These are phyloP conservation scores for Euphrasia arctica DNA, from an alignment of 305 asterid species.

Conservation along the genomic window DNA sequence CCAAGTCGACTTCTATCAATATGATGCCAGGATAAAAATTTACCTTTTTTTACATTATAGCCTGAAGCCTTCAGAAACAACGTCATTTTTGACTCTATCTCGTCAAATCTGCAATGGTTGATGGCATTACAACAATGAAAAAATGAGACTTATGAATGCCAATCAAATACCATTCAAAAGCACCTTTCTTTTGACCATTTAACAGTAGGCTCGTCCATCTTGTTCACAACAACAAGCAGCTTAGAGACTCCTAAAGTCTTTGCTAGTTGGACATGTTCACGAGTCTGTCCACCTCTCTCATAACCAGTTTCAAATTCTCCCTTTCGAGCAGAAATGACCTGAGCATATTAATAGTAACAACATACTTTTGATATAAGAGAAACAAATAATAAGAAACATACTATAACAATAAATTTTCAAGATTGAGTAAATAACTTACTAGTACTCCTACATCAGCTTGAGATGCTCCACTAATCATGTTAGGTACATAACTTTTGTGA, in stretches of 20 bases:
- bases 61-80: slow-evolving; percentile 75
- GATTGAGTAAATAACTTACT: slow-evolving; percentile 37
- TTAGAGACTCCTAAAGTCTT: slow-evolving; percentile 93
- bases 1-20: slow-evolving; percentile 9
- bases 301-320: slow-evolving; percentile 98
- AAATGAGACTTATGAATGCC: slow-evolving; percentile 6
- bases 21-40: background rate
- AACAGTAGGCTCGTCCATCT: slow-evolving; percentile 98
- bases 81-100: slow-evolving; percentile 76
- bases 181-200: slow-evolving; percentile 96
- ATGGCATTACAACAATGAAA: slow-evolving; percentile 18
- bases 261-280: slow-evolving; percentile 98
- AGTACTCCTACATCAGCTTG: slow-evolving; percentile 98
- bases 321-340: slow-evolving; percentile 96
- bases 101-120: slow-evolving; percentile 62
- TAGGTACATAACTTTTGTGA: slow-evolving; percentile 95
- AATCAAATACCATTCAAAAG: slow-evolving; percentile 3
- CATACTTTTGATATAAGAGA: slow-evolving; percentile 7
- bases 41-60: slow-evolving; percentile 95
- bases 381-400: background rate
- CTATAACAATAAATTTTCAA: background rate
- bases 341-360: slow-evolving; percentile 3
- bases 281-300: slow-evolving; percentile 99
- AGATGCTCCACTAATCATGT: slow-evolving; percentile 98
- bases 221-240: slow-evolving; percentile 89